Percentiles rank a stretch among this genome's conserved stretches.
These are phyloP conservation scores for Zygosaccharomyces bisporus DNA, from an alignment of 805 yeast species.

Conservation along the genomic window DNA sequence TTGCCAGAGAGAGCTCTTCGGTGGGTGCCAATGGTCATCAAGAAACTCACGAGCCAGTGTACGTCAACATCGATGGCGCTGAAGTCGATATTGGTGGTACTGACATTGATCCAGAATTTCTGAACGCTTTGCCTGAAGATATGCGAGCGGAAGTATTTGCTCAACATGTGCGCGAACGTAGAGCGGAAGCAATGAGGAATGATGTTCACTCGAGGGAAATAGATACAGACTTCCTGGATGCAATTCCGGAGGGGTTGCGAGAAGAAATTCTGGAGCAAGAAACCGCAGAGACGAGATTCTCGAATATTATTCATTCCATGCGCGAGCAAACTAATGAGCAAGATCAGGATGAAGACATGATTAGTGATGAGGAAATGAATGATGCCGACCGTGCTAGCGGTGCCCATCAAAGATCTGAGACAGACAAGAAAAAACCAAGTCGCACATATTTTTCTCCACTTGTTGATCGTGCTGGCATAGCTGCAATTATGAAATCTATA, in stretches of 20 bases:
- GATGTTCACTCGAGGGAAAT: conserved; percentile 56
- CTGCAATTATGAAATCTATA: conserved; percentile 64
- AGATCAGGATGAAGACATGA: conserved; percentile 22
- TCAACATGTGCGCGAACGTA: conserved; percentile 73
- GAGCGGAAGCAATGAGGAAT: conserved; percentile 50
- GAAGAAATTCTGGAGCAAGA: conserved; percentile 61
- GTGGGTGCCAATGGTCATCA: conserved; percentile 33
- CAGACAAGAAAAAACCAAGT: conserved; percentile 29
- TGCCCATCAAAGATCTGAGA: conserved; percentile 21
- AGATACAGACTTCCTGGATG: conserved; percentile 75
- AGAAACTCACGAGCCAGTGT: conserved; percentile 48
- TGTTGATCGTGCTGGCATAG: conserved; percentile 70
- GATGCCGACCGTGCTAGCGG: conserved; percentile 7
- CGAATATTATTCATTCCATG: conserved; percentile 19
- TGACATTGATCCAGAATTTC: conserved; percentile 86
- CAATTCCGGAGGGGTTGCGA: conserved; percentile 66
- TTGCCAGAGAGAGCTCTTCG: conserved; percentile 10
- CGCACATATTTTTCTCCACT: conserved; percentile 57
- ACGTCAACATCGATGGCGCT: conserved; percentile 69
- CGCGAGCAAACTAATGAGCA: conserved; percentile 10
- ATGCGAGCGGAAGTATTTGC: conserved; percentile 90
- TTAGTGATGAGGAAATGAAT: conserved; percentile 13
- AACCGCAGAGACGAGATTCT: conserved; percentile 41
- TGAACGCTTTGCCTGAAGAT: conserved; percentile 86
- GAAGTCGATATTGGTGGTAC: conserved; percentile 84